Evolutionary conservation across 1,284 basidiomycete species (phyloP), one percentile per base, ranked within the genome.

Genomic region (Cutaneotrichosporon dermatis): DNA sequence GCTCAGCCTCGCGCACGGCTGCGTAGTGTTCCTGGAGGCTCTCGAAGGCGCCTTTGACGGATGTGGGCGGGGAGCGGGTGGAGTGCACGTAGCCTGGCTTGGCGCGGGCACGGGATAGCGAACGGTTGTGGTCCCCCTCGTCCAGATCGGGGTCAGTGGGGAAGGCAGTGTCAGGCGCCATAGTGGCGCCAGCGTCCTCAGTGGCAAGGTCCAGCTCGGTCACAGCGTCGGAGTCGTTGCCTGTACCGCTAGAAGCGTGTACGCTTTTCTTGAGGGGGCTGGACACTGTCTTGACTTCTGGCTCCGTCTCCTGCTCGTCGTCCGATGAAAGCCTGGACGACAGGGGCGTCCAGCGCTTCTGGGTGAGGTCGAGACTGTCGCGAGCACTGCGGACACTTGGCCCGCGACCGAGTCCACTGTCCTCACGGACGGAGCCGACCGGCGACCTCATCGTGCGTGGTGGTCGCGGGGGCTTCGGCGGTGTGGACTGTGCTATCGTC

Each of bases 81-180:
- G 51, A 53, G 51, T 25, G 39, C 10, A 53, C 41, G 42, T 53
- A 53, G 25, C 51, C 51, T 12, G 51, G 51, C 12, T 15, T 16
- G 25, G 42, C 34, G 51, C 51, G 51, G 13, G 11, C 34, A 6
- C 51, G 51, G 50, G 35, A 12, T 12, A 2, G n/a, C 33, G 12
- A n/a, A 33, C 46, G 46, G 25, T 12, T 33, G 25, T 25, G 25
- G 25, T 25, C 25, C 25, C 3, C 25, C 25, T 25, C 25, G 25
- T 25, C 25, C 8, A 4, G 25, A 12, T 34, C 46, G 15, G 46
- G 3, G 3, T 5, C 7, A 6, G 10, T 33, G 11, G 12, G 46
- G 7, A 33, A 49, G 12, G 12, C 46, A 12, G 8, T 49, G 34
- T 13, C n/a, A 4, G 13, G 44, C 12, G 25, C 25, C 25, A 25